Evolutionary conservation across 2,329 filamentous ascomycete genomes (phyloP), one percentile per base, ranked within the genome.

Genomic region (Alternaria ethzedia): DNA sequence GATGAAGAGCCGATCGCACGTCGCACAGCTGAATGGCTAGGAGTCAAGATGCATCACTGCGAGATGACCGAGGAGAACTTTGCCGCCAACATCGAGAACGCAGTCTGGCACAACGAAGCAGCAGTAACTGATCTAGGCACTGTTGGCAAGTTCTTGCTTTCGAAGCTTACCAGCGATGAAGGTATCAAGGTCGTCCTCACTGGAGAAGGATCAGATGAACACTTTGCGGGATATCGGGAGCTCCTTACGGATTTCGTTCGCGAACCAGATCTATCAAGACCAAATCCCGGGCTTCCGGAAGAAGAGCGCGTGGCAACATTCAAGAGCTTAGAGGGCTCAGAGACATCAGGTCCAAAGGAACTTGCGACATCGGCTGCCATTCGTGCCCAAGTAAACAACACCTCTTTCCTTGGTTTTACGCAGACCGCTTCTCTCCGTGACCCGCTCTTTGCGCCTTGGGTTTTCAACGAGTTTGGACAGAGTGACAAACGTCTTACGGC

Each of bases 161-260:
- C 84, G 1, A 80, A 80, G 26, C 67, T 84, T 1, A 80, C 83
- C 1, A 80, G 76, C 12, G 76, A 83, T 43, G 74, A 80, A 10
- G 85, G 85, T 8, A 80, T 84, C 71, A 86, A 86, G 61, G 86
- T 87, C 5, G 82, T 88, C 3, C 75, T 88, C 5, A 87, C 85
- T 0, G 82, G 82, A 21, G 84, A 86, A 68, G 85, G 85, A 5
- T 75, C 84, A 9, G 86, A 88, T 64, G 86, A 88, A 75, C 80
- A 83, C 54, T 88, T 88, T 69, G 82, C 78, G 3, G 86, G 86
- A 28, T 88, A 88, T 64, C 74, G 79, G 0, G 75, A 80, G 50
- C 84, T 84, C 58, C 69, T 81, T 0, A 74, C 80, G 1, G 85
- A 87, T 56, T 82, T 81, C 56, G 78, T 88, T 2, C 79, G 81